Conservation (phyloP, 2,329 filamentous ascomycete genomes). For the Rhinocladiella similis region DNA sequence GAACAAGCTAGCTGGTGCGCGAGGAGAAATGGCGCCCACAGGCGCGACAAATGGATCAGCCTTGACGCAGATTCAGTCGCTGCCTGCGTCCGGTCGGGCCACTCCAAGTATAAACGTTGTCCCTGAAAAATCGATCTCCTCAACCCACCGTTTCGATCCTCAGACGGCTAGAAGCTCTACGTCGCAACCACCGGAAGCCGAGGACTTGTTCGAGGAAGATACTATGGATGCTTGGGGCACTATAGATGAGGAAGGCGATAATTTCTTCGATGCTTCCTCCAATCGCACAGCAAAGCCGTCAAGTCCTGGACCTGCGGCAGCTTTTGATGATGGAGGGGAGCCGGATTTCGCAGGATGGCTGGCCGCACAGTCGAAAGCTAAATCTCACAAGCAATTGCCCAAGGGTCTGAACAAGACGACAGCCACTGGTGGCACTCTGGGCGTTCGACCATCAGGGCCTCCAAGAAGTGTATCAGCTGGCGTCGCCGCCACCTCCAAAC, state of each 20-base stretch:
- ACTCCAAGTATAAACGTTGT: conserved; percentile 31
- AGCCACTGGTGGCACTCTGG: conserved; percentile 34
- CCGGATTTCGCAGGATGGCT: conserved; percentile 97
- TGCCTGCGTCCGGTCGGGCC: conserved; percentile 44
- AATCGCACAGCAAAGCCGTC: conserved; percentile 33
- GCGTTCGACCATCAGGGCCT: conserved; percentile 34
- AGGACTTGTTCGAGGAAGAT: conserved; percentile 60
- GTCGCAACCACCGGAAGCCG: conserved; percentile 33
- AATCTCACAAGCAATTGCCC: conserved; percentile 70
- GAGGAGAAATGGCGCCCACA: conserved; percentile 77
- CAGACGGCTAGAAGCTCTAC: conserved; percentile 14
- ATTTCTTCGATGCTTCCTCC: conserved; percentile 46
- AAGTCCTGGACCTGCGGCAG: conserved; percentile 35
- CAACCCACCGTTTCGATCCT: conserved; percentile 1
- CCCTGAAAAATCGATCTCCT: conserved; percentile 10
- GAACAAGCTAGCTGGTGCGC: conserved; percentile 82
- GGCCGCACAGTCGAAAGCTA: conserved; percentile 78
- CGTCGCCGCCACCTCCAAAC: conserved; percentile 32
- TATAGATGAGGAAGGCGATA: conserved; percentile 56
- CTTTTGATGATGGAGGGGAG: conserved; percentile 79
- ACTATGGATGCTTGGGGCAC: conserved; percentile 74
- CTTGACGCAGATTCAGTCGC: conserved; percentile 47
- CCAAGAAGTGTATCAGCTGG: conserved; percentile 40
- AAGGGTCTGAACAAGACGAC: conserved; percentile 73
- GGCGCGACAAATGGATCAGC: conserved; percentile 38